phyloP scores from a whole-genome alignment of 306 rosid genomes.

The Cicer bijugum region DNA sequence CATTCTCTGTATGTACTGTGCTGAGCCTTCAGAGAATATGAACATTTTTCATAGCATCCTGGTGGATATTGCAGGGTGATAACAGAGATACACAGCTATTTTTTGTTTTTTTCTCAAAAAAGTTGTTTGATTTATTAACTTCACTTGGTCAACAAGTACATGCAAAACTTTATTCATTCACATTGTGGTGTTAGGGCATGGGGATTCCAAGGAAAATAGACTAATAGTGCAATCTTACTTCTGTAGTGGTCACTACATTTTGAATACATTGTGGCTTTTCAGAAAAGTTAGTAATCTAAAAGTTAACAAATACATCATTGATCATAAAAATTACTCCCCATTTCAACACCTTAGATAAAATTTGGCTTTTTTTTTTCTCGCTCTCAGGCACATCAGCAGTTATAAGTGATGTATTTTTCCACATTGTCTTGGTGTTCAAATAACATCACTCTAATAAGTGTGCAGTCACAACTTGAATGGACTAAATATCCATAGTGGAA shows the following conservation, averaged over 20 bases:
- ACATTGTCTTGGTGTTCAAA: neutral
- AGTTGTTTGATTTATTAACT: slow-evolving; percentile 47
- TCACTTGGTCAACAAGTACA: slow-evolving; percentile 51
- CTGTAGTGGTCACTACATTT: slow-evolving; percentile 28
- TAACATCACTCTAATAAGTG: neutral
- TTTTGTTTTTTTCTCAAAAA: slow-evolving; percentile 43
- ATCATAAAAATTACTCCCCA: slow-evolving; percentile 18
- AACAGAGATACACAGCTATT: slow-evolving; percentile 38
- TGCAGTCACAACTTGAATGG: slow-evolving; percentile 8
- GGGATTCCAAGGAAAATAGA: slow-evolving; percentile 47
- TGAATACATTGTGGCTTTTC: slow-evolving; percentile 33
- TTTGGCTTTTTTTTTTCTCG: no score
- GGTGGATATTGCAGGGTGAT: slow-evolving; percentile 35
- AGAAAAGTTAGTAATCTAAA: slow-evolving; percentile 33
- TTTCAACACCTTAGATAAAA: no score
- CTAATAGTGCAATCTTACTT: slow-evolving; percentile 11
- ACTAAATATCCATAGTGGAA: slow-evolving; percentile 25
- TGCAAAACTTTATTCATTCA: slow-evolving; percentile 42
- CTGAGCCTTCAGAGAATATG: slow-evolving; percentile 26
- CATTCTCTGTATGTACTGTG: neutral
- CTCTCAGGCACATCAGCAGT: no score
- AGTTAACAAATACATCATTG: slow-evolving; percentile 38
- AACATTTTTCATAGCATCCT: slow-evolving; percentile 21
- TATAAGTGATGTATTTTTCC: slow-evolving; percentile 21
- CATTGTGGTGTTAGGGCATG: slow-evolving; percentile 26